Evolutionary conservation across 805 yeast species (phyloP).

Genomic region (Myxozyma mucilagina): DNA sequence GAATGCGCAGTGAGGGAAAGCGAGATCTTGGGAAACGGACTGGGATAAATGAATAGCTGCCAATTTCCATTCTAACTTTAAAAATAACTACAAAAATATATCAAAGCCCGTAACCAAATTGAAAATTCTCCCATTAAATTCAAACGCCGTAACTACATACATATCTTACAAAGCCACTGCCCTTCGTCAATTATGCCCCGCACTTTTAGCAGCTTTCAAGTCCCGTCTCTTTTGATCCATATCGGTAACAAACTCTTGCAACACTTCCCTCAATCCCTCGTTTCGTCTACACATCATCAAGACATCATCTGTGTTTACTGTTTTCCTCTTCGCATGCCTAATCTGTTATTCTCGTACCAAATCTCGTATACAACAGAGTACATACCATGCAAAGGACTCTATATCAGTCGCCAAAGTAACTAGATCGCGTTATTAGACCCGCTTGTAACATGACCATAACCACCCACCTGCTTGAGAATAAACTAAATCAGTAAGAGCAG

Average conservation of each 20-base stretch:
- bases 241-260: slow-evolving; percentile 31
- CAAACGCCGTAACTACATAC: background rate
- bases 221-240: slow-evolving; percentile 11
- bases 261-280: slow-evolving; percentile 34
- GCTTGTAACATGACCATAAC: background rate
- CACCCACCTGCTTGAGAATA: slow-evolving; percentile 36
- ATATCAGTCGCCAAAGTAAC: slow-evolving; percentile 37
- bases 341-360: background rate
- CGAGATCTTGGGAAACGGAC: no score
- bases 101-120: no score
- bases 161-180: background rate
- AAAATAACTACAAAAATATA: no score
- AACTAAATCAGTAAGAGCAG: slow-evolving; percentile 40
- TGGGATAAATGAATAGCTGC: no score
- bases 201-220: background rate
- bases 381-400: slow-evolving; percentile 39
- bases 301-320: slow-evolving; percentile 36
- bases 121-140: background rate
- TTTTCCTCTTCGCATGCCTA: slow-evolving; percentile 39
- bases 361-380: background rate
- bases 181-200: background rate
- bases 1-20: no score
- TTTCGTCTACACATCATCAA: slow-evolving; percentile 39
- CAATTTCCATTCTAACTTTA: no score
- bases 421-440: background rate